A percentile compares a stretch with the other conserved stretches of the same genome.
Evolutionary conservation across 257 asterid species (phyloP).

Genomic region (Ilex aquifolium): DNA sequence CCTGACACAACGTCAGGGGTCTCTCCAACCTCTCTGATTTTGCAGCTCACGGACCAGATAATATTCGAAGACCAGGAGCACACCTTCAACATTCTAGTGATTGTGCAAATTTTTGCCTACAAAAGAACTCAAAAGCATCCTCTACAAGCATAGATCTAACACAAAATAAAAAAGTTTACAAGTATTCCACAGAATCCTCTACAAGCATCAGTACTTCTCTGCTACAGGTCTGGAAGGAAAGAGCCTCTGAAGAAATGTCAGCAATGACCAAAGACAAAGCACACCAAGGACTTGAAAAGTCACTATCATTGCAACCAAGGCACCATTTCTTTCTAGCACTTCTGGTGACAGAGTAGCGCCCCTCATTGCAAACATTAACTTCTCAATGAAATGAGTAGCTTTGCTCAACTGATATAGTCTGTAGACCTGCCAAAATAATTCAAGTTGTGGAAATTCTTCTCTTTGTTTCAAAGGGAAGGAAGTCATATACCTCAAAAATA

Average conservation of each 20-base stretch:
- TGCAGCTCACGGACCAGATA: no score
- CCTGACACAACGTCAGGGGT: no score
- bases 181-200: slow-evolving; percentile 2
- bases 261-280: slow-evolving; percentile 83
- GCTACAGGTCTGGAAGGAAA: slow-evolving; percentile 89
- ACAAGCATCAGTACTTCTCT: slow-evolving; percentile 60
- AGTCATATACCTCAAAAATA: slow-evolving; percentile 63
- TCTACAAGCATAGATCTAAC: no score
- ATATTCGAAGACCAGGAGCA: no score
- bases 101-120: no score
- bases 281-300: slow-evolving; percentile 69
- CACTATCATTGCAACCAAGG: slow-evolving; percentile 51
- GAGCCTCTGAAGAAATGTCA: slow-evolving; percentile 85
- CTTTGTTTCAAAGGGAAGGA: slow-evolving; percentile 6
- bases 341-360: slow-evolving; percentile 39
- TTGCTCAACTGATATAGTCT: slow-evolving; percentile 84
- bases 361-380: slow-evolving; percentile 51
- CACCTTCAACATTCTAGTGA: no score
- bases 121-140: no score
- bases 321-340: slow-evolving; percentile 49
- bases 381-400: slow-evolving; percentile 57
- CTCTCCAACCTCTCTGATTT: no score
- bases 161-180: no score
- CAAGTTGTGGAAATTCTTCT: not conserved
- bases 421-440: slow-evolving; percentile 49